Conservation (phyloP, 2,329 filamentous ascomycete species). For the Venturia aucupariae region DNA sequence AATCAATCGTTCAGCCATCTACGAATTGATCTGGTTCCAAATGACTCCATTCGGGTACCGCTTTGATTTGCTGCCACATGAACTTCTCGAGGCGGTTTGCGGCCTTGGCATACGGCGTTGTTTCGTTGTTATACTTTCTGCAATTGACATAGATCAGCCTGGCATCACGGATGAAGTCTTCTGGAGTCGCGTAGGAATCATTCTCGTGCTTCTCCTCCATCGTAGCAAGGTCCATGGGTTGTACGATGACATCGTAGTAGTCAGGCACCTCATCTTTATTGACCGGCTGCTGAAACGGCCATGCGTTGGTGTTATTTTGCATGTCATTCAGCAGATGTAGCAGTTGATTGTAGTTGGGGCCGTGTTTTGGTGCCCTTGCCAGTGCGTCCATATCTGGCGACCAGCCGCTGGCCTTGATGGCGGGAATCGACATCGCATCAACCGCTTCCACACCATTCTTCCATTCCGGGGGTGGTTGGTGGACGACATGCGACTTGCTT, state of each 20-base stretch:
- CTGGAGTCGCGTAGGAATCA: slow-evolving; percentile 81
- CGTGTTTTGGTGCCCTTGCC: slow-evolving; percentile 86
- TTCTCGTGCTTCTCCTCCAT: slow-evolving; percentile 96
- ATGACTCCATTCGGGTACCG: slow-evolving; percentile 74
- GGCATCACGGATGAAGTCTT: slow-evolving; percentile 86
- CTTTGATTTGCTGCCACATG: slow-evolving; percentile 89
- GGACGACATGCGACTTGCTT: slow-evolving; percentile 78
- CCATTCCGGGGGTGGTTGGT: slow-evolving; percentile 80
- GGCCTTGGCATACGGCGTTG: slow-evolving; percentile 86
- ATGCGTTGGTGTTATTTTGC: slow-evolving; percentile 85
- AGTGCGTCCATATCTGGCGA: slow-evolving; percentile 96
- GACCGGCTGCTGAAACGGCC: slow-evolving; percentile 91
- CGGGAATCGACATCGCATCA: slow-evolving; percentile 76
- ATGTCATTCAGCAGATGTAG: slow-evolving; percentile 88
- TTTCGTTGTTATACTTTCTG: slow-evolving; percentile 92
- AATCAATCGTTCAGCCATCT: neutral
- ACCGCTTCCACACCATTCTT: slow-evolving; percentile 64
- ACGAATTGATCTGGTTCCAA: slow-evolving; percentile 24
- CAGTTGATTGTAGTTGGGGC: slow-evolving; percentile 91
- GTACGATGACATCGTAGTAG: slow-evolving; percentile 96
- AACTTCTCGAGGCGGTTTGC: slow-evolving; percentile 89
- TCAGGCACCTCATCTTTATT: slow-evolving; percentile 96
- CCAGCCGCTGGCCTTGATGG: slow-evolving; percentile 88
- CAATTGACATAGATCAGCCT: slow-evolving; percentile 91
- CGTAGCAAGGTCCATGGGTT: slow-evolving; percentile 91